Conservation (phyloP, 805 yeast genomes). For the Lachancea thermotolerans region DNA sequence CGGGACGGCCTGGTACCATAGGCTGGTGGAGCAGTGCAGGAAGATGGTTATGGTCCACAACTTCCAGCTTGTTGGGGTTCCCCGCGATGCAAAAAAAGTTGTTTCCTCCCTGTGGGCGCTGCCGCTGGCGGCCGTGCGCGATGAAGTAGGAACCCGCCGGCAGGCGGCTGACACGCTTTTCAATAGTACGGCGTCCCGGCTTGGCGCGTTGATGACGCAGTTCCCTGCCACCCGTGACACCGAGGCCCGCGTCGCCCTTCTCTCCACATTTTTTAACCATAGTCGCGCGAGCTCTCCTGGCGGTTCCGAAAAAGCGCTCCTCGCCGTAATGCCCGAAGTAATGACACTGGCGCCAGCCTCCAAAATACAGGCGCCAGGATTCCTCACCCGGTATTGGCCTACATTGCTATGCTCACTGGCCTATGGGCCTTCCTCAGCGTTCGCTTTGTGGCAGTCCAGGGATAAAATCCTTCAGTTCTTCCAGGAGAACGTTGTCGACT, state of each 20-base stretch:
- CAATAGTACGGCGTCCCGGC: conserved; percentile 11
- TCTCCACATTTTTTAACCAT: conserved; percentile 1
- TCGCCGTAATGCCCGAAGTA: conserved; percentile 2
- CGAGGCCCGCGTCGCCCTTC: not conserved
- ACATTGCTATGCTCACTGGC: conserved; percentile 34
- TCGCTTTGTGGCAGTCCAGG: conserved; percentile 43
- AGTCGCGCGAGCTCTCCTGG: conserved; percentile 5
- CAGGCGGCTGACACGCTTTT: conserved; percentile 5
- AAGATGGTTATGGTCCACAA: conserved; percentile 15
- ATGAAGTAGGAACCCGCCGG: conserved; percentile 13
- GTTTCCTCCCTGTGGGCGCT: conserved; percentile 9
- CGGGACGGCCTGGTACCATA: conserved; percentile 1
- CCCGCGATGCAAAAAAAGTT: conserved; percentile 13
- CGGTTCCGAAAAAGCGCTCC: conserved; percentile 4
- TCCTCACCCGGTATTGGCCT: conserved; percentile 62
- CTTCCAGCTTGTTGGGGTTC: conserved; percentile 17
- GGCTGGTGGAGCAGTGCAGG: conserved; percentile 10
- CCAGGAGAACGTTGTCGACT: conserved; percentile 52
- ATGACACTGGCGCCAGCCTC: conserved; percentile 5
- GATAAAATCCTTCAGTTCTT: conserved; percentile 51
- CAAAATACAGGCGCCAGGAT: conserved; percentile 33
- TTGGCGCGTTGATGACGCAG: conserved; percentile 17
- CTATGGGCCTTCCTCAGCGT: conserved; percentile 49
- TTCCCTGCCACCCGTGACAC: conserved; percentile 10
- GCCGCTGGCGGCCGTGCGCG: conserved; percentile 18